Evolutionary conservation across 164 flowering plant species (phyloP), one percentile per base, ranked within the genome.

Genomic region (Liquidambar formosana): DNA sequence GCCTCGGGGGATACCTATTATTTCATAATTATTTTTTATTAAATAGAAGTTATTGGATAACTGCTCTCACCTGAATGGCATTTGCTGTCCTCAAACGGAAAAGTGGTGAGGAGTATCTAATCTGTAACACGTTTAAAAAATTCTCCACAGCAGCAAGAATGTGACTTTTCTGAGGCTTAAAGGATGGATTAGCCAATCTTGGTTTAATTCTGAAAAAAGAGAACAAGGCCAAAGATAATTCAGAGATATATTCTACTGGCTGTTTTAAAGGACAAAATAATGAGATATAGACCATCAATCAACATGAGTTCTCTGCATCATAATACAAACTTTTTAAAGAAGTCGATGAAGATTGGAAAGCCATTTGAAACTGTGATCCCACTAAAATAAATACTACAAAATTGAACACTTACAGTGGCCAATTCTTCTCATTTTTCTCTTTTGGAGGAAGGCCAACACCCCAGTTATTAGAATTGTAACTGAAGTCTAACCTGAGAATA

Each of bases 401-500:
- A 47, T 25, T 15, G 5, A 69, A 62, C 61, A 53, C 96, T 88
- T 80, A 95, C 99, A 92, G 70, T n/a, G 91, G 91, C 99, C 97
- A 95, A 78, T 77, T 85, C 54, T 74, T 67, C 67, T 87, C 96
- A 80, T 95, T 95, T 71, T 92, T 93, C 74, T 72, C 86, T 82
- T 77, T 89, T 22, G 93, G 96, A 78, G 99, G 99, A 79, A 95
- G 93, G 33, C 99, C 97, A 74, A 91, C 91, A 68, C 90, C 97
- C 97, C 99, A 95, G 51, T 95, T 95, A 80, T 91, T 95, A 57
- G 88, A 77, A 54, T 72, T 78, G 78, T 89, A 95, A 75, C 82
- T 83, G 82, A 92, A 95, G 71, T 95, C 93, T 67, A 95, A 67
- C 86, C 99, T 92, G 86, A 58, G 65, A 74, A 21, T 21, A 22